These are phyloP conservation scores for Suhomyces tanzawaensis DNA, from an alignment of 805 yeast genomes.

Conservation along the genomic window DNA sequence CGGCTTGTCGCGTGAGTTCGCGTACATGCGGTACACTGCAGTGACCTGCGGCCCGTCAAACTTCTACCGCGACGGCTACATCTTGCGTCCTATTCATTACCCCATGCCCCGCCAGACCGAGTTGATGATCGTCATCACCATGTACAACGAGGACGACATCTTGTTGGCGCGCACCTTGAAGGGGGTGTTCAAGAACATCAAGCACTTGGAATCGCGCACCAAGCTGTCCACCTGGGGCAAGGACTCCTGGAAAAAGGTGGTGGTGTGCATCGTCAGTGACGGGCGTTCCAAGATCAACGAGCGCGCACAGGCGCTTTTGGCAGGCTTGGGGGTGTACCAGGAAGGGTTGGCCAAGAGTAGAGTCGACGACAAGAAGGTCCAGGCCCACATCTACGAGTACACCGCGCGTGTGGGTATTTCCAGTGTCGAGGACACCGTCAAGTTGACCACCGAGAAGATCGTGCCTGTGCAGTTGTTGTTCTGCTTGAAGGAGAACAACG, in stretches of 20 bases:
- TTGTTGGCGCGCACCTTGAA: conserved; percentile 59
- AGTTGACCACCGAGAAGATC: conserved; percentile 50
- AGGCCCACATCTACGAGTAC: conserved; percentile 65
- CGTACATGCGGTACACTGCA: conserved; percentile 60
- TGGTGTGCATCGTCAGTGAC: conserved; percentile 61
- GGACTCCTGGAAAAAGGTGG: conserved; percentile 59
- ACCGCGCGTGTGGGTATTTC: conserved; percentile 57
- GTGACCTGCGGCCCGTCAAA: conserved; percentile 72
- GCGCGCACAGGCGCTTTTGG: conserved; percentile 58
- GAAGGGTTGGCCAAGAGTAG: conserved; percentile 62
- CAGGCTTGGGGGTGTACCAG: conserved; percentile 64
- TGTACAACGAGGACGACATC: conserved; percentile 66
- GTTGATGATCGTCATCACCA: conserved; percentile 59
- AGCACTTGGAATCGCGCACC: conserved; percentile 50
- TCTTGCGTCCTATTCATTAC: conserved; percentile 54
- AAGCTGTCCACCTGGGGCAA: conserved; percentile 49
- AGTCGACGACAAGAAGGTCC: conserved; percentile 58
- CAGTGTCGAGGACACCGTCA: conserved; percentile 50
- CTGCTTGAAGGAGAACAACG: conserved; percentile 59
- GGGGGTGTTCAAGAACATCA: conserved; percentile 62
- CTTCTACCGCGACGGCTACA: conserved; percentile 54
- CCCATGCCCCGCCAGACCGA: conserved; percentile 55
- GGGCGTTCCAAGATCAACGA: conserved; percentile 67
- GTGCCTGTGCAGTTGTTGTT: conserved; percentile 63
- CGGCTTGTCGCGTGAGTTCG: conserved; percentile 51